Percentiles rank a stretch among this genome's conserved stretches.
phyloP scores from a whole-genome alignment of 2,329 filamentous ascomycete species.

The Bipolaris zeicola region DNA sequence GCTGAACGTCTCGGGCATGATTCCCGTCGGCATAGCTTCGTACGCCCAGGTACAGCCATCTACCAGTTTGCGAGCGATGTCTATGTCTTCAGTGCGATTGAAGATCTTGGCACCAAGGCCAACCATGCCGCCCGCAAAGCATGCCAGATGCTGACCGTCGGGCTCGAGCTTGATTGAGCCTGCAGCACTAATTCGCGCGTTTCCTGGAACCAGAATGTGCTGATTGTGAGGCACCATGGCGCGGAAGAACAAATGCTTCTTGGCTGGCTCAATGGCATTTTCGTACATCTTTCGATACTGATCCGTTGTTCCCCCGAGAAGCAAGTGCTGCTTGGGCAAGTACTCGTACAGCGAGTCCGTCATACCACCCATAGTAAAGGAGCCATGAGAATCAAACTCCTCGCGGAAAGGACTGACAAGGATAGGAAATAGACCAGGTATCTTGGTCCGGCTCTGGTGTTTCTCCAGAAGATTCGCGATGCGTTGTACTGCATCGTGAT shows the following conservation, averaged over 20 bases:
- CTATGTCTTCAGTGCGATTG: slow-evolving; percentile 55
- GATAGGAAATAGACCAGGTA: slow-evolving; percentile 48
- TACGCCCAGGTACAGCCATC: slow-evolving; percentile 64
- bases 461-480: slow-evolving; percentile 42
- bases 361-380: slow-evolving; percentile 61
- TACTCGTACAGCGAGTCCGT: slow-evolving; percentile 65
- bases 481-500: slow-evolving; percentile 48
- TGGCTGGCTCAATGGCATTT: slow-evolving; percentile 68
- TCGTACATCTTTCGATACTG: slow-evolving; percentile 78
- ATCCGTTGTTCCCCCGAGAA: slow-evolving; percentile 74
- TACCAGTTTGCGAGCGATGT: slow-evolving; percentile 56
- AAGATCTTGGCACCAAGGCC: slow-evolving; percentile 60
- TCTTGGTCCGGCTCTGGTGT: slow-evolving; percentile 43
- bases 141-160: slow-evolving; percentile 58
- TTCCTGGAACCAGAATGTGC: slow-evolving; percentile 76
- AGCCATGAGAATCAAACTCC: slow-evolving; percentile 34
- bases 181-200: slow-evolving; percentile 50
- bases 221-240: slow-evolving; percentile 72
- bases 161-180: slow-evolving; percentile 52
- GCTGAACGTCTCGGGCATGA: slow-evolving; percentile 60
- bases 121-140: slow-evolving; percentile 63
- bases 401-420: slow-evolving; percentile 40
- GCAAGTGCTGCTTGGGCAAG: slow-evolving; percentile 68
- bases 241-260: slow-evolving; percentile 75
- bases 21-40: slow-evolving; percentile 54